Base-by-base conservation (phyloP, 2,329 filamentous ascomycete genomes). In the Boeremia lycopersici region DNA sequence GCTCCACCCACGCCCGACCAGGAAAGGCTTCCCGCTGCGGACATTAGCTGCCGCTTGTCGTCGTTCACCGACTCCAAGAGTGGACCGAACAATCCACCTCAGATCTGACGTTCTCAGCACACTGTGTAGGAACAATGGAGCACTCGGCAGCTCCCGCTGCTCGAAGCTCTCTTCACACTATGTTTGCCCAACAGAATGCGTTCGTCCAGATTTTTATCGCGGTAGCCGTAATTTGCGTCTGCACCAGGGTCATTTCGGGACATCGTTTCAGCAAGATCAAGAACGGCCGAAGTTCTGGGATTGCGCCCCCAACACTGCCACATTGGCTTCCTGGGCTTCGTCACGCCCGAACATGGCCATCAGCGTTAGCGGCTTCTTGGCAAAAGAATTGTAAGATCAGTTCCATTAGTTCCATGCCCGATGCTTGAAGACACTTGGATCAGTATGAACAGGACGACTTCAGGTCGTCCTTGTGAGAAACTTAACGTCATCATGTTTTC, bases 311-410 rank as follows among this genome's bases (percentile, higher is more conserved):
- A 15, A 67, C 62, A 17, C 41, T 60, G 17, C 62, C 61, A 28
- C 61, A 64, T 35, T 65, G 59, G 64, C 57, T 62, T 6, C 62
- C 61, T 4, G 54, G 58, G 4, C 46, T 67, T 3, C 53, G 50
- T 29, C 61, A 67, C 57, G 63, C 56, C 5, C 28, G 0, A 43
- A 42, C 4, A 56, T 67, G 53, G 62, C 42, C 3, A 58, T 29
- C 13, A 53, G 61, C 41, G 43, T 51, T 2, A 60, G 58, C 13
- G 9, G 15, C 0, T 64, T 64, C 15, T 7, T 60, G 7, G 62
- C 61, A 7, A 33, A 44, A 19, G 57, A 43, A n/a, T 36, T 65
- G 62, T 57, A 59, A 53, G 61, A 51, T 6, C 39, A 35, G 4
- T 35, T 38, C 8, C n/a, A 38, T 12, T 15, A 6, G 15, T 31